Conservation (phyloP, 2,329 filamentous ascomycete species). For the Calonectria leucothoes region DNA sequence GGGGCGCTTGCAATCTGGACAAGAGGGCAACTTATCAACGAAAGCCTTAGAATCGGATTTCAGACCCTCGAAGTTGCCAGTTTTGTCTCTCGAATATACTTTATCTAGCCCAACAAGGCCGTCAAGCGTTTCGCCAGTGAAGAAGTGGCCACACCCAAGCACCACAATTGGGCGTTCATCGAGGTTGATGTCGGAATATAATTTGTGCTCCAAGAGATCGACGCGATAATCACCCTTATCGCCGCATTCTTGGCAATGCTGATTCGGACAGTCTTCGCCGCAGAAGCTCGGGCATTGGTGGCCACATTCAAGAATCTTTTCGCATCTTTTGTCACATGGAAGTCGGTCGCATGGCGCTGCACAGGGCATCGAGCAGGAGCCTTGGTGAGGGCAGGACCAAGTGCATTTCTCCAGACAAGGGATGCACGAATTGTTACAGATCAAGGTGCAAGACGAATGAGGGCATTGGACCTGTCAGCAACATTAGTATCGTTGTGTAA, state of each 20-base stretch:
- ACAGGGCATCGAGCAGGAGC: neutral
- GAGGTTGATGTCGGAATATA: neutral
- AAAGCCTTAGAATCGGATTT: neutral
- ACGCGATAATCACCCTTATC: neutral
- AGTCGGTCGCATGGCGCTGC: neutral
- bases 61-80: neutral
- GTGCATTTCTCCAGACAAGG: neutral
- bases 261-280: neutral
- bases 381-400: neutral
- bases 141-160: neutral
- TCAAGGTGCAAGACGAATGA: neutral
- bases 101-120: neutral
- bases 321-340: neutral
- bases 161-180: neutral
- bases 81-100: neutral
- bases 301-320: neutral
- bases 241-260: neutral
- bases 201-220: neutral
- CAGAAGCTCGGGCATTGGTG: neutral
- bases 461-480: neutral
- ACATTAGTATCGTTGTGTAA: neutral
- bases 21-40: neutral
- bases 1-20: neutral
- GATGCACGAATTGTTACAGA: neutral
- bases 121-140: neutral